Base-by-base conservation (phyloP, 495 filamentous ascomycete genomes). In the Podospora appendiculata region DNA sequence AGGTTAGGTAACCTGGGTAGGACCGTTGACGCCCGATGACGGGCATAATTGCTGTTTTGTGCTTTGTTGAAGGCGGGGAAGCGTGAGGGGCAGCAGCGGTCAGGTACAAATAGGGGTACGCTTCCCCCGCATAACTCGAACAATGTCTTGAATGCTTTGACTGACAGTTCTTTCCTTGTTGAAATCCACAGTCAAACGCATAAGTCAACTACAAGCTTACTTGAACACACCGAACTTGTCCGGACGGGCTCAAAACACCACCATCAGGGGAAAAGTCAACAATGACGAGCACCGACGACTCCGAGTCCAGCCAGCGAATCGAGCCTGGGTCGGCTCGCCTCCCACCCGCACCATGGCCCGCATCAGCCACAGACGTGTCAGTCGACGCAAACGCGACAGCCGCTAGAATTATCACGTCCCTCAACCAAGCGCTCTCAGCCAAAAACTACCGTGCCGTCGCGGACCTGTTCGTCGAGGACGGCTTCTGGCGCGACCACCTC, bases 401-500 rank as follows among this genome's bases (percentile, higher is more conserved):
- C 4, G 55, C 59, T 0, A 50, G 18, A 10, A 49, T 49, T 8
- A 19, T 40, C 42, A 36, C 14, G 11, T 19, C 34, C 13, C 40
- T 49, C 34, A 49, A 49, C 16, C 14, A 36, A 14, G 32, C 13
- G 8, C 6, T 48, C 25, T 32, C 58, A 2, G 58, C 53, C 3
- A 61, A 60, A 11, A 67, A 81, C 47, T 57, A 36, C 45, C 2
- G 36, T 17, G 13, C 45, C n/a, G 17, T 38, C 12, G 13, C 32
- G 4, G 4, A 35, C 43, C 19, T 53, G 11, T 44, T 47, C 32
- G 4, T 41, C 43, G 1, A 34, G 4, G 71, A 78, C 39, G 75
- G 76, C 8, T 88, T 80, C 68, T 85, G 83, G 82, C 73, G 81
- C 6, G 83, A 86, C 49, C 80, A 83, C 56, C 70, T 84, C 2